Conservation (phyloP, 2,329 filamentous ascomycete genomes). For the Penicillium sp. region DNA sequence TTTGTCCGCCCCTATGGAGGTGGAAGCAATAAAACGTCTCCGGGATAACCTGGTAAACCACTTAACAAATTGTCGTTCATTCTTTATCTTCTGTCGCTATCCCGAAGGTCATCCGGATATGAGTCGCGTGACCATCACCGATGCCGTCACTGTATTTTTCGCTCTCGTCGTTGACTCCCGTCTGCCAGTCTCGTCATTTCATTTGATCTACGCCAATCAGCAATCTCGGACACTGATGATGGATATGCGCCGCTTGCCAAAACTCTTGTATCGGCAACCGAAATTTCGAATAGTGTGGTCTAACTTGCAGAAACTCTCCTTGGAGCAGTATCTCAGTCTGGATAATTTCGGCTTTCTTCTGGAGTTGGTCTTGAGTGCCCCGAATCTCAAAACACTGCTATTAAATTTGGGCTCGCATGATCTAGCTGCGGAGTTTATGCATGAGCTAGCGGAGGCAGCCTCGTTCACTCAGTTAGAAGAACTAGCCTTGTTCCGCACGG, state of each 20-base stretch:
- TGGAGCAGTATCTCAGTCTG: slow-evolving; percentile 26
- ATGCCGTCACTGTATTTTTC: slow-evolving; percentile 25
- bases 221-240: slow-evolving; percentile 23
- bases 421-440: slow-evolving; percentile 23
- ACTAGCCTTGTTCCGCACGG: slow-evolving; percentile 21
- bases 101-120: slow-evolving; percentile 26
- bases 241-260: slow-evolving; percentile 27
- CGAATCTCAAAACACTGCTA: slow-evolving; percentile 18
- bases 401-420: slow-evolving; percentile 24
- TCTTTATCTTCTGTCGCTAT: slow-evolving; percentile 27
- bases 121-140: slow-evolving; percentile 21
- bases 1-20: slow-evolving; percentile 18
- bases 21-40: slow-evolving; percentile 16
- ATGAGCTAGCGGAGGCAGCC: slow-evolving; percentile 22
- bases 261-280: slow-evolving; percentile 24
- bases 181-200: slow-evolving; percentile 20
- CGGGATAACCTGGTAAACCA: slow-evolving; percentile 19
- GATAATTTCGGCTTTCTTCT: slow-evolving; percentile 26
- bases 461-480: slow-evolving; percentile 16
- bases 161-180: slow-evolving; percentile 18
- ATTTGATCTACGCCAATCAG: slow-evolving; percentile 23
- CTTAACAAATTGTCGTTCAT: slow-evolving; percentile 23
- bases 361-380: slow-evolving; percentile 22
- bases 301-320: slow-evolving; percentile 20
- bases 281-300: slow-evolving; percentile 20